phyloP scores from a whole-genome alignment of 768 basidiomycete species.

The Hortiboletus flavorubellus region DNA sequence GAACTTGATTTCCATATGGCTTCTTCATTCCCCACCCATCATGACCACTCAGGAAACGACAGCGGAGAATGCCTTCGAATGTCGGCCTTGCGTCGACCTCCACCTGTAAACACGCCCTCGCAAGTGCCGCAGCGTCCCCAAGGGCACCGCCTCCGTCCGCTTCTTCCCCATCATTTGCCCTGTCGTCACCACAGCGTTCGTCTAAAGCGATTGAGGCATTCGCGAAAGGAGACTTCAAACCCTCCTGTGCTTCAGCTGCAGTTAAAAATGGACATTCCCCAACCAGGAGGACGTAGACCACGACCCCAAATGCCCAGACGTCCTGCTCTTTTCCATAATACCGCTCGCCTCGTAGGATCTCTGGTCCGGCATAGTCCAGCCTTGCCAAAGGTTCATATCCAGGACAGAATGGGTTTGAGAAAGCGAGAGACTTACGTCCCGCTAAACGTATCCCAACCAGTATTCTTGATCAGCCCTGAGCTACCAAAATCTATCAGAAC shows the following conservation, averaged over 20 bases:
- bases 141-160: slow-evolving; percentile 79
- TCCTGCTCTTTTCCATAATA: slow-evolving; percentile 98
- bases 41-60: slow-evolving; percentile 74
- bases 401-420: slow-evolving; percentile 1
- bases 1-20: slow-evolving; percentile 28
- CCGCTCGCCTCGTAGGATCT: slow-evolving; percentile 91
- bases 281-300: slow-evolving; percentile 89
- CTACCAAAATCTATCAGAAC: slow-evolving; percentile 98
- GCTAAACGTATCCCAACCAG: slow-evolving; percentile 89
- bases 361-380: slow-evolving; percentile 93
- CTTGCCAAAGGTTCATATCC: slow-evolving; percentile 36
- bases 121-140: slow-evolving; percentile 81
- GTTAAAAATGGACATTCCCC: slow-evolving; percentile 93
- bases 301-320: slow-evolving; percentile 97
- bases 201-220: slow-evolving; percentile 74
- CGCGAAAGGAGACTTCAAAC: slow-evolving; percentile 71
- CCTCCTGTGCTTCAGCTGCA: slow-evolving; percentile 86
- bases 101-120: slow-evolving; percentile 81
- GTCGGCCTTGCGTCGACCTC: slow-evolving; percentile 75
- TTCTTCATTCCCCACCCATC: slow-evolving; percentile 64
- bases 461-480: slow-evolving; percentile 77
- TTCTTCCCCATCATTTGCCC: slow-evolving; percentile 72
- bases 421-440: slow-evolving; percentile 67
- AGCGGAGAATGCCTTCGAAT: slow-evolving; percentile 77
- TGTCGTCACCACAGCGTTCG: slow-evolving; percentile 74